Conservation (phyloP, 441 rosid species). For the Aleurites moluccanus region DNA sequence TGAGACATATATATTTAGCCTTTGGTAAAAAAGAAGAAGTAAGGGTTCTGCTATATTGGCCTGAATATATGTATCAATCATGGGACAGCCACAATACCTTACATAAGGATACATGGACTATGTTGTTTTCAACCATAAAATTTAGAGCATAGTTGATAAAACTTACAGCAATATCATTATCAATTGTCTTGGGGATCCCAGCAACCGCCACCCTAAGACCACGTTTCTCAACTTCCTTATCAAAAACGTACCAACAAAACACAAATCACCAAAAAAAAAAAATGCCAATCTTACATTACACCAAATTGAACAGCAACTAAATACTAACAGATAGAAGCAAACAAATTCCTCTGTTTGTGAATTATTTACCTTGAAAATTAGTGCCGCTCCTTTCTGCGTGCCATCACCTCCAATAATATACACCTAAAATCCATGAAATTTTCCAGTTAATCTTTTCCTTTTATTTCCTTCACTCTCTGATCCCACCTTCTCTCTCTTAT, state of each 20-base stretch:
- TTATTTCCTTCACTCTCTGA: neutral
- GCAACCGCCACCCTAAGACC: constrained; percentile 57
- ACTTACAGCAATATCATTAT: constrained; percentile 53
- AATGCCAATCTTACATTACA: neutral
- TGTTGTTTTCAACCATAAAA: neutral
- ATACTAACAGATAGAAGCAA: constrained; percentile 3
- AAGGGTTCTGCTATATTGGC: neutral
- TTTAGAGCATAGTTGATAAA: constrained; percentile 17
- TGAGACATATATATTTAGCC: neutral
- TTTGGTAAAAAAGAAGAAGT: neutral
- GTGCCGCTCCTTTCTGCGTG: constrained; percentile 54
- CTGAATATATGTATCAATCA: neutral
- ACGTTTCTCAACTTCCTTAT: constrained; percentile 52
- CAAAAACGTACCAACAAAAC: constrained; percentile 26
- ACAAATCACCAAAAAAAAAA: constrained; percentile 13
- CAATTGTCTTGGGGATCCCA: constrained; percentile 60
- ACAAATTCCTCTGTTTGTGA: neutral
- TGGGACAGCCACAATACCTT: neutral
- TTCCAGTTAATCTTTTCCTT: constrained; percentile 10
- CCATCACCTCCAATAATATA: constrained; percentile 64
- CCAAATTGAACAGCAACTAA: neutral
- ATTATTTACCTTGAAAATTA: constrained; percentile 42
- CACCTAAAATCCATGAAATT: constrained; percentile 36
- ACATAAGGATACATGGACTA: neutral
- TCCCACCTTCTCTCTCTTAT: neutral